phyloP scores from a whole-genome alignment of 805 yeast species.

The Starmerella kuoi region DNA sequence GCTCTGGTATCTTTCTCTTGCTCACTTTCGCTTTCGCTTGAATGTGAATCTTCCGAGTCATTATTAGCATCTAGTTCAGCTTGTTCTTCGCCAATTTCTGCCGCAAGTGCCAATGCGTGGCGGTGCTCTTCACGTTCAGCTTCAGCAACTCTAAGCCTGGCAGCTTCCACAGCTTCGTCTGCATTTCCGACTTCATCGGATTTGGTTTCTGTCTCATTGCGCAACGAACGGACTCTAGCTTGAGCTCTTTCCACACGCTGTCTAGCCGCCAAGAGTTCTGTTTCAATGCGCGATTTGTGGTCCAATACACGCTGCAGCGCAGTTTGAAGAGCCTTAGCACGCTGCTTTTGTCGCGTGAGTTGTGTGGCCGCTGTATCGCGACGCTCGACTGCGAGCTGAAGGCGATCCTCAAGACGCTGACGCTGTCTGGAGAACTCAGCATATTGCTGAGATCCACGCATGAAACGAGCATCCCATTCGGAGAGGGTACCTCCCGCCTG shows the following conservation, averaged over 20 bases:
- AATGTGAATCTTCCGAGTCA: background rate
- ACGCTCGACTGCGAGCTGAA: constrained; percentile 54
- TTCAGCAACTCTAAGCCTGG: constrained; percentile 8
- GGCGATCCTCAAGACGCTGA: constrained; percentile 45
- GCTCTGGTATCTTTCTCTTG: background rate
- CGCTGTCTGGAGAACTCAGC: constrained; percentile 51
- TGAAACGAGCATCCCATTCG: constrained; percentile 16
- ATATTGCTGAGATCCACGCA: constrained; percentile 36
- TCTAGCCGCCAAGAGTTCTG: constrained; percentile 20
- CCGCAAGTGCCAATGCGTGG: constrained; percentile 5
- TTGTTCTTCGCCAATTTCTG: constrained; percentile 6
- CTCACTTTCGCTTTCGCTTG: background rate
- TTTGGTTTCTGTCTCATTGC: constrained; percentile 52
- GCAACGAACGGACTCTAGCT: constrained; percentile 61
- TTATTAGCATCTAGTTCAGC: background rate
- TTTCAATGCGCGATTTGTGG: constrained; percentile 18
- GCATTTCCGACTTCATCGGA: constrained; percentile 42
- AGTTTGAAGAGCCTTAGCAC: constrained; percentile 14
- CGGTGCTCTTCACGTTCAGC: constrained; percentile 14
- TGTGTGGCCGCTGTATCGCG: constrained; percentile 40
- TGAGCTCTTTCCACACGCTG: constrained; percentile 13
- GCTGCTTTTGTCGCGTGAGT: constrained; percentile 26
- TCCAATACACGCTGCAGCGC: constrained; percentile 11
- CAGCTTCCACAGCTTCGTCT: constrained; percentile 13
- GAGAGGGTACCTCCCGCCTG: constrained; percentile 14